Conservation (phyloP, 768 basidiomycete species). For the Auricularia sp. region DNA sequence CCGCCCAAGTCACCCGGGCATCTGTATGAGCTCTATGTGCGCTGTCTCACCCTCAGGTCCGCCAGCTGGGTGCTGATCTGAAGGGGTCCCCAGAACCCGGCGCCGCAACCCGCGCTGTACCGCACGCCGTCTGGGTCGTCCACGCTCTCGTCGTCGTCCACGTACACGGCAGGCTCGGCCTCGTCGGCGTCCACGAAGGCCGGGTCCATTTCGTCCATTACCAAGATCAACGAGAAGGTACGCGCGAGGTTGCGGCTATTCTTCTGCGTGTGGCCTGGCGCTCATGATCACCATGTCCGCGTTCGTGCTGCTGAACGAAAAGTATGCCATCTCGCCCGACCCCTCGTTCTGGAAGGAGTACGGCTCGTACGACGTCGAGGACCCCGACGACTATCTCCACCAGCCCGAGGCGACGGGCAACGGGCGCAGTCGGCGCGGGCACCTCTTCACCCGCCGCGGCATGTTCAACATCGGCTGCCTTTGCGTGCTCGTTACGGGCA, state of each 20-base stretch:
- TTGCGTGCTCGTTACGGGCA: slow-evolving; percentile 36
- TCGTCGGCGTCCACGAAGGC: slow-evolving; percentile 10
- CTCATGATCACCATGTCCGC: slow-evolving; percentile 1
- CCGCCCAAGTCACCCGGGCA: not conserved
- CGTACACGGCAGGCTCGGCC: not conserved
- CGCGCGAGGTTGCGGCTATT: too few relatives aligned
- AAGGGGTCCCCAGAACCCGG: not conserved
- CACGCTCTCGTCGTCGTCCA: not conserved
- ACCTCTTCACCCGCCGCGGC: slow-evolving; percentile 59
- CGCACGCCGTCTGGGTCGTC: not conserved
- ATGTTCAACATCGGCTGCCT: slow-evolving; percentile 65
- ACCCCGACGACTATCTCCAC: slow-evolving; percentile 64
- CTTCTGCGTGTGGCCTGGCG: slow-evolving; percentile 2
- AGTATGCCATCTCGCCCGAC: slow-evolving; percentile 70
- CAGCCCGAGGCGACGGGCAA: slow-evolving; percentile 61
- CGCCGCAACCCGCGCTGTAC: not conserved
- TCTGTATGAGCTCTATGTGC: not conserved
- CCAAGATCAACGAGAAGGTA: slow-evolving; percentile 36
- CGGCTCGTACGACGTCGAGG: slow-evolving; percentile 42
- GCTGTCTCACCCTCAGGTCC: not conserved
- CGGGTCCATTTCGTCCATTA: slow-evolving; percentile 35
- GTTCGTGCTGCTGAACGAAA: not conserved
- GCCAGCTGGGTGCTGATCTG: not conserved
- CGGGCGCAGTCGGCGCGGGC: slow-evolving; percentile 31
- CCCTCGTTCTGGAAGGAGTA: slow-evolving; percentile 64